Evolutionary conservation across 768 basidiomycete species (phyloP).

Genomic region (Boletus rufocinnamomeus): DNA sequence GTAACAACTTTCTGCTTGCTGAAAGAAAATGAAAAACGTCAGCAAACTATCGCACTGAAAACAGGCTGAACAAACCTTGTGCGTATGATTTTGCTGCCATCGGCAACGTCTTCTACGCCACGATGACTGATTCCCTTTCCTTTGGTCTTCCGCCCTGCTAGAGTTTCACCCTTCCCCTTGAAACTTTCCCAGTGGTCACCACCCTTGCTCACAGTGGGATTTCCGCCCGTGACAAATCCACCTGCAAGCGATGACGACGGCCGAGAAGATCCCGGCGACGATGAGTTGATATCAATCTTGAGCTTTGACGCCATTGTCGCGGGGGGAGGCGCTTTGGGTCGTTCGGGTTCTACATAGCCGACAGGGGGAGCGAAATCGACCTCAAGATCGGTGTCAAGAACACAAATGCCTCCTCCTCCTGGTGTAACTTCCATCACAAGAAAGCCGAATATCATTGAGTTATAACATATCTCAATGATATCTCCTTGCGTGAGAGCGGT

Average conservation of each 20-base stretch:
- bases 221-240: conserved; percentile 56
- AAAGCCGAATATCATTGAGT: conserved; percentile 91
- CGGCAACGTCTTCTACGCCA: conserved; percentile 75
- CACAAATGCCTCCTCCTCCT: conserved; percentile 82
- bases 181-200: conserved; percentile 94
- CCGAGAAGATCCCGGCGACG: conserved; percentile 83
- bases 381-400: conserved; percentile 95
- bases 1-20: conserved; percentile 87
- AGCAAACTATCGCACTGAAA: conserved; percentile 6
- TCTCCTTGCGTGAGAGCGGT: conserved; percentile 91
- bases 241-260: conserved; percentile 75
- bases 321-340: conserved; percentile 76
- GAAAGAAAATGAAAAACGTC: conserved; percentile 14
- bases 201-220: conserved; percentile 63
- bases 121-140: conserved; percentile 90
- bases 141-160: conserved; percentile 90
- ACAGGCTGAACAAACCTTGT: conserved; percentile 68
- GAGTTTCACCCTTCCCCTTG: conserved; percentile 91
- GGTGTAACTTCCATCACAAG: conserved; percentile 94
- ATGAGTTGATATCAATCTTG: conserved; percentile 87
- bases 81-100: conserved; percentile 84
- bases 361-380: conserved; percentile 95
- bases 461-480: conserved; percentile 98
- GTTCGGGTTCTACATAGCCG: conserved; percentile 92
- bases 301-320: conserved; percentile 96